Evolutionary conservation across 768 basidiomycete genomes (phyloP).

Genomic region (Rhizopogon salebrosus): DNA sequence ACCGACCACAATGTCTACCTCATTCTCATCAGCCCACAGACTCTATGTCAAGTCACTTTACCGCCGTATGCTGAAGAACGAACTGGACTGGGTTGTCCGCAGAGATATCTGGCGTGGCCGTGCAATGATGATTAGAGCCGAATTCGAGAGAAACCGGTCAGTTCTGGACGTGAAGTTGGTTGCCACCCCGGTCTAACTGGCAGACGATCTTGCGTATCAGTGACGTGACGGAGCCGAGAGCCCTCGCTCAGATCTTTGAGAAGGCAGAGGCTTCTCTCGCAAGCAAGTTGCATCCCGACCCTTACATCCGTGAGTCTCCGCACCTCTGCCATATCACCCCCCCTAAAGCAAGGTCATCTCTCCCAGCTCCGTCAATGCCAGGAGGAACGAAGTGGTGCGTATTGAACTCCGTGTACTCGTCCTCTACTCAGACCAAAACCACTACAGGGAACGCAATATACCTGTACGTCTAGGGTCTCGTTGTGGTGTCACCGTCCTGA

Average conservation of each 20-base stretch:
- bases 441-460: constrained; percentile 71
- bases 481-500: constrained; percentile 3
- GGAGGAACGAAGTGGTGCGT: constrained; percentile 96
- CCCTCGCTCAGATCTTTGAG: constrained; percentile 69
- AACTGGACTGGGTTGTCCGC: constrained; percentile 85
- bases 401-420: neutral
- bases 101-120: constrained; percentile 82
- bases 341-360: neutral
- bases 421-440: neutral
- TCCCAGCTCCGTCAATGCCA: constrained; percentile 70
- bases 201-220: constrained; percentile 31
- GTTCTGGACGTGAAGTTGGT: constrained; percentile 18
- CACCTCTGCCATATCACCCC: neutral
- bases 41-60: constrained; percentile 90
- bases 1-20: constrained; percentile 41
- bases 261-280: constrained; percentile 76
- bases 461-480: constrained; percentile 48
- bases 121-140: constrained; percentile 82
- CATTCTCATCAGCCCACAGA: constrained; percentile 73
- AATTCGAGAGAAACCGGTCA: constrained; percentile 91
- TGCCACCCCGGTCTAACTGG: neutral
- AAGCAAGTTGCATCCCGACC: constrained; percentile 76
- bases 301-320: constrained; percentile 78
- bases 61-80: constrained; percentile 78
- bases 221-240: constrained; percentile 79